phyloP scores from a whole-genome alignment of 1,284 basidiomycete species.

The Ceratobasidium sp. region DNA sequence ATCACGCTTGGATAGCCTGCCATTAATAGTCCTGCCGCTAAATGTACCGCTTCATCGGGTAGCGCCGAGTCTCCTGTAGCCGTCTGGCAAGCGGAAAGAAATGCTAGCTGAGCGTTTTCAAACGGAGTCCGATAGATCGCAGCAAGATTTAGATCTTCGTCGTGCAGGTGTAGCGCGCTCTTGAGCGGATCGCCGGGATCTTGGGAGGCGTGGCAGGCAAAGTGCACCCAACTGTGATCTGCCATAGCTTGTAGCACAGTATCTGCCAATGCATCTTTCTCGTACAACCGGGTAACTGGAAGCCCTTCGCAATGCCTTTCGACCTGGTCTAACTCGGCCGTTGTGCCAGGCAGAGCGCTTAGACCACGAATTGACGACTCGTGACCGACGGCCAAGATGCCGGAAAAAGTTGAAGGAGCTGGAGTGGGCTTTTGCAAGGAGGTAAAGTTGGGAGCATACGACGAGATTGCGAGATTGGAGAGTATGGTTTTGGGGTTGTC shows the following conservation, averaged over 20 bases:
- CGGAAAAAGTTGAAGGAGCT: background rate
- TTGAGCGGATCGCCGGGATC: no score
- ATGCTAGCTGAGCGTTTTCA: no score
- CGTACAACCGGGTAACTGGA: background rate
- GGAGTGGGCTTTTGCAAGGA: background rate
- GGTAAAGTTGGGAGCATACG: conserved; percentile 6
- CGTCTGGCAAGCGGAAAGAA: conserved; percentile 14
- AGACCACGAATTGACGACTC: background rate
- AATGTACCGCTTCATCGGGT: conserved; percentile 12
- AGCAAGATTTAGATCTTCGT: no score
- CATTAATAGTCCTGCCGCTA: conserved; percentile 2
- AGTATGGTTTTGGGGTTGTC: background rate
- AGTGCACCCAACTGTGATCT: background rate
- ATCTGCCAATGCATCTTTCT: background rate
- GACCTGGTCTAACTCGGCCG: background rate
- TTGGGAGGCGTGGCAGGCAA: conserved; percentile 16
- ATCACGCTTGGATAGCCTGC: conserved; percentile 10
- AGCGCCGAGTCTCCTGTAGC: conserved; percentile 4
- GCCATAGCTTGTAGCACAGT: background rate
- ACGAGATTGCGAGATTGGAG: conserved; percentile 9
- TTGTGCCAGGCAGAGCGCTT: background rate
- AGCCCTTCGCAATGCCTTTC: background rate
- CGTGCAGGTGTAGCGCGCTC: no score
- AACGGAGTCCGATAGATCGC: no score
- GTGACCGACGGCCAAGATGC: conserved; percentile 12